Evolutionary conservation across 768 basidiomycete species (phyloP), one percentile per base, ranked within the genome.

Genomic region (Rhodotorula graminis): DNA sequence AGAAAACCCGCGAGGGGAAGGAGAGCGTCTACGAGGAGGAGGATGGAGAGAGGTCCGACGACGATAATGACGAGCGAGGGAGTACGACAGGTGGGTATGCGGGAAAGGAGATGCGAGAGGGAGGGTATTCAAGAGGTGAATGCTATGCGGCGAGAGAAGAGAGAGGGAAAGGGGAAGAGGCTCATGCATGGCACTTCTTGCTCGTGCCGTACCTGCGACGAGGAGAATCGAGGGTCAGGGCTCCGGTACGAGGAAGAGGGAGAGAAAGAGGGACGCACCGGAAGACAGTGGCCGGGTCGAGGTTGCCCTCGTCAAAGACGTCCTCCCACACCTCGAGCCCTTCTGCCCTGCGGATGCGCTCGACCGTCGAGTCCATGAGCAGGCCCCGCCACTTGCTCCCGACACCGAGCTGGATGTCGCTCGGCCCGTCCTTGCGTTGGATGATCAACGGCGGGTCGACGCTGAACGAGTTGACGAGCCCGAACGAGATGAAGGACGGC

Each of bases 361-460:
- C 75, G 12, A 67, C 65, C 52, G 75, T 76, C 59, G 65, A 68
- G 47, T 76, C 75, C 71, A 70, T 68, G 44, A 76, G 46, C 57
- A 68, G 21, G 0, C 75, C 71, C 9, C 75, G n/a, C 75, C 75
- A 76, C 56, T 67, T 69, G 65, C 71, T 73, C 31, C 75, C 71
- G 37, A 70, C 65, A 18, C 75, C 75, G 15, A 46, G 40, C 64
- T 73, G 71, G 27, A 76, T 74, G 47, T 78, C 77, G 25, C 71
- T 73, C 50, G 77, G 69, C 23, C 75, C 72, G 61, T 78, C 77
- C 56, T 79, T 79, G 21, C 77, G 59, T 64, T 79, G 78, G 46
- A 79, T 78, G 59, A 79, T 74, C n/a, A 79, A 56, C 6, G 78
- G 71, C n/a, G 78, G 78, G 58, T 79, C 76, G 69, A 79, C 61